These are phyloP conservation scores for Coemansia sp. DNA, from an alignment of 192 early-diverging fungal genomes.

Conservation along the genomic window DNA sequence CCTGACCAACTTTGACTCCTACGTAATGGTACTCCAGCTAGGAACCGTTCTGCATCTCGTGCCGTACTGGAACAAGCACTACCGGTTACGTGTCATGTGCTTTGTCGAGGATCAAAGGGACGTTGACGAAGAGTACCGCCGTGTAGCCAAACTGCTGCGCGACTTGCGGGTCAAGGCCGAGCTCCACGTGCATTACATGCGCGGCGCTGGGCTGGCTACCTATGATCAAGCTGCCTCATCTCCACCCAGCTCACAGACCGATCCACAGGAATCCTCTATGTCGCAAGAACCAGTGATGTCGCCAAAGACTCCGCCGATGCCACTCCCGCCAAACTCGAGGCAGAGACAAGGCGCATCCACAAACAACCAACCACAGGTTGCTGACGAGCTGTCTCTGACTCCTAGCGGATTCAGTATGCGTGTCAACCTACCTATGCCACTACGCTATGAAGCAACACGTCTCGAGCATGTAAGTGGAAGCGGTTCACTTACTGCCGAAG, in stretches of 20 bases:
- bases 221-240: constrained; percentile 41
- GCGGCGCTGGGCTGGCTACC: constrained; percentile 25
- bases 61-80: constrained; percentile 65
- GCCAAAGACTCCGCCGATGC: neutral
- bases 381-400: neutral
- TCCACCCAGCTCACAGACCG: neutral
- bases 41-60: constrained; percentile 73
- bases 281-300: neutral
- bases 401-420: constrained; percentile 35
- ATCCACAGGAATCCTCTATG: neutral
- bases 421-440: constrained; percentile 50
- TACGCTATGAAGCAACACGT: constrained; percentile 34
- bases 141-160: constrained; percentile 58
- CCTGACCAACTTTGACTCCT: constrained; percentile 65
- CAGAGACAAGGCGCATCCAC: neutral
- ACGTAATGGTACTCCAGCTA: constrained; percentile 74
- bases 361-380: neutral
- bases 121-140: constrained; percentile 59
- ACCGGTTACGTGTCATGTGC: constrained; percentile 60
- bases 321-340: constrained; percentile 2
- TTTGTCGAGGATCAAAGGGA: constrained; percentile 70
- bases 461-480: neutral
- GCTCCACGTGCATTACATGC: constrained; percentile 58
- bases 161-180: constrained; percentile 66
- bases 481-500: neutral